Evolutionary conservation across 2,329 filamentous ascomycete genomes (phyloP).

Genomic region (Colletotrichum sp.): DNA sequence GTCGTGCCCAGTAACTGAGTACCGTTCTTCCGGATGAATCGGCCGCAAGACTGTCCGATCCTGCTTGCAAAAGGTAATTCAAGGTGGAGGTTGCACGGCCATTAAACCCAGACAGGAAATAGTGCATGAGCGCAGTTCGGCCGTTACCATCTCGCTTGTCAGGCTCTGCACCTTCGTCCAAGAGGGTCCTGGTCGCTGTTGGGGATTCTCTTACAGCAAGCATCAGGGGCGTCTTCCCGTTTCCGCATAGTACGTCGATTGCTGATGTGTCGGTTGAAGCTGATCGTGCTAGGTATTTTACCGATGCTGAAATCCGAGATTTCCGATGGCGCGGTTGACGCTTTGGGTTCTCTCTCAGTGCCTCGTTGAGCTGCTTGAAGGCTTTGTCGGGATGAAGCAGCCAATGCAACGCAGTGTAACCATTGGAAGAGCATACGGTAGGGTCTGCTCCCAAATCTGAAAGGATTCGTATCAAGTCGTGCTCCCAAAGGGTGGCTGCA

Average conservation of each 20-base stretch:
- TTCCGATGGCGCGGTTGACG: background rate
- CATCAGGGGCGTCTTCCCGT: background rate
- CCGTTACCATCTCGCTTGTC: conserved; percentile 36
- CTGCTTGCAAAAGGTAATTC: background rate
- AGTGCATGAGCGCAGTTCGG: background rate
- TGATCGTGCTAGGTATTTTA: background rate
- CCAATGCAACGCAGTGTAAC: conserved; percentile 33
- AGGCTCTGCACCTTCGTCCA: conserved; percentile 89
- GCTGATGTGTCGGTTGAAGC: background rate
- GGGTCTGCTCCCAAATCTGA: background rate
- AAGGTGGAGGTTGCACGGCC: background rate
- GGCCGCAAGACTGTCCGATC: background rate
- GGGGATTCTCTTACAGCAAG: background rate
- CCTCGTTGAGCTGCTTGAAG: conserved; percentile 38
- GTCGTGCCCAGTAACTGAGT: background rate
- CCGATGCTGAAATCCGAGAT: background rate
- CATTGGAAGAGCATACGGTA: background rate
- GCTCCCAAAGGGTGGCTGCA: background rate
- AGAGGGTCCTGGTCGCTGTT: conserved; percentile 69
- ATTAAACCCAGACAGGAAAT: background rate
- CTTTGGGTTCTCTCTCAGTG: background rate
- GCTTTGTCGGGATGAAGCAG: conserved; percentile 72
- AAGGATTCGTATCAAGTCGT: background rate
- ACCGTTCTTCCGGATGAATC: background rate
- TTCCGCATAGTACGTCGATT: background rate